phyloP scores from a whole-genome alignment of 1,284 basidiomycete genomes.

The Rhodotorula sp. region DNA sequence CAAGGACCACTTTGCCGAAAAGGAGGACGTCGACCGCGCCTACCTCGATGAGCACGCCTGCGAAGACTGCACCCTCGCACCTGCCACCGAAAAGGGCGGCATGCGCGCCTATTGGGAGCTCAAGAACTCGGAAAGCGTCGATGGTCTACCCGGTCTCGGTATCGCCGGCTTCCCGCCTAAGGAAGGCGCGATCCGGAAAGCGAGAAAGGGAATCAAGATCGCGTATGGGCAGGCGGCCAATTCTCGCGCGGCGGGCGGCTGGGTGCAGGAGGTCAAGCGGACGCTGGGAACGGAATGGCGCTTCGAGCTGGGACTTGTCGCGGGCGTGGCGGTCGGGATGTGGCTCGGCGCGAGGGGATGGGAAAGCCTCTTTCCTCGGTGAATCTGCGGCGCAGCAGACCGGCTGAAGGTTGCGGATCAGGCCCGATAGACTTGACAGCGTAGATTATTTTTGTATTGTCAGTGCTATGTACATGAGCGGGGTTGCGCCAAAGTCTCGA shows the following conservation, averaged over 20 bases:
- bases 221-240: background rate
- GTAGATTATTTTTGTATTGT: no score
- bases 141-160: constrained; percentile 35
- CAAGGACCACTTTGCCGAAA: constrained; percentile 11
- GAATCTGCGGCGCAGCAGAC: background rate
- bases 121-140: constrained; percentile 35
- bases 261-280: background rate
- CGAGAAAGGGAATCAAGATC: background rate
- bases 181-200: constrained; percentile 12
- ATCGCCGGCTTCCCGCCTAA: constrained; percentile 9
- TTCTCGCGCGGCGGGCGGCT: no score
- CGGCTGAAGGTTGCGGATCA: no score
- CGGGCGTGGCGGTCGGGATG: background rate
- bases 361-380: background rate
- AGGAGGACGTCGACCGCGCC: constrained; percentile 21
- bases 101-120: constrained; percentile 31
- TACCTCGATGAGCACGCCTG: constrained; percentile 1
- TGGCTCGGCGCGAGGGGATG: constrained; percentile 1
- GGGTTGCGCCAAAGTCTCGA: no score
- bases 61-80: background rate
- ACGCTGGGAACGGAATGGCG: background rate
- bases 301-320: background rate
- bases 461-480: no score
- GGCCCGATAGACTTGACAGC: no score
- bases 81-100: background rate